phyloP scores from a whole-genome alignment of 305 asterid genomes.

The Striga hermonthica region DNA sequence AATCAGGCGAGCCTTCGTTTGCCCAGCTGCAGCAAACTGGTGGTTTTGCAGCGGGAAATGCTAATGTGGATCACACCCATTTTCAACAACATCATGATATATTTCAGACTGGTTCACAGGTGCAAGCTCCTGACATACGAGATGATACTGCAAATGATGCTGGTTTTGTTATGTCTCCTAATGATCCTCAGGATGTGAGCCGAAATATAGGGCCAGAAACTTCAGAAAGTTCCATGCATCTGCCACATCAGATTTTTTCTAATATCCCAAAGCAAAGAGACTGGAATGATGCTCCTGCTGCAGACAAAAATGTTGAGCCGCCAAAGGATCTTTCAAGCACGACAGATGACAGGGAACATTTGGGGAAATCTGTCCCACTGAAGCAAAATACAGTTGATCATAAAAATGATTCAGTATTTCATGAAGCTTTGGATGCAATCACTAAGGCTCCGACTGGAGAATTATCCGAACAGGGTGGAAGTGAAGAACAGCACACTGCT shows the following conservation, averaged over 20 bases:
- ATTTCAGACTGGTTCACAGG: slow-evolving; percentile 43
- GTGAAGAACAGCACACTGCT: slow-evolving; percentile 33
- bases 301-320: slow-evolving; percentile 41
- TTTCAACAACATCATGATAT: slow-evolving; percentile 42
- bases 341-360: slow-evolving; percentile 30
- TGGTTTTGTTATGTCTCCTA: slow-evolving; percentile 36
- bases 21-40: slow-evolving; percentile 41
- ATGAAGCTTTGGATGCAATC: slow-evolving; percentile 32
- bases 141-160: slow-evolving; percentile 41
- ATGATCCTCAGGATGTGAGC: slow-evolving; percentile 43
- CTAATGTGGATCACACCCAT: slow-evolving; percentile 42
- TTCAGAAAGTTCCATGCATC: slow-evolving; percentile 38
- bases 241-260: slow-evolving; percentile 47
- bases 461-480: slow-evolving; percentile 32
- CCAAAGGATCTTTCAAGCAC: slow-evolving; percentile 32
- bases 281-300: slow-evolving; percentile 34
- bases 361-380: slow-evolving; percentile 33
- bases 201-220: slow-evolving; percentile 20
- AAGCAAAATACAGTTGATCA: slow-evolving; percentile 28
- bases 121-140: slow-evolving; percentile 17
- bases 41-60: slow-evolving; percentile 44
- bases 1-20: slow-evolving; percentile 43
- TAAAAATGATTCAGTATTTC: slow-evolving; percentile 28
- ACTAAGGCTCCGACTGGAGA: slow-evolving; percentile 31
- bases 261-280: slow-evolving; percentile 31